phyloP scores from a whole-genome alignment of 2,329 filamentous ascomycete genomes.

The Botrytis cinerea region DNA sequence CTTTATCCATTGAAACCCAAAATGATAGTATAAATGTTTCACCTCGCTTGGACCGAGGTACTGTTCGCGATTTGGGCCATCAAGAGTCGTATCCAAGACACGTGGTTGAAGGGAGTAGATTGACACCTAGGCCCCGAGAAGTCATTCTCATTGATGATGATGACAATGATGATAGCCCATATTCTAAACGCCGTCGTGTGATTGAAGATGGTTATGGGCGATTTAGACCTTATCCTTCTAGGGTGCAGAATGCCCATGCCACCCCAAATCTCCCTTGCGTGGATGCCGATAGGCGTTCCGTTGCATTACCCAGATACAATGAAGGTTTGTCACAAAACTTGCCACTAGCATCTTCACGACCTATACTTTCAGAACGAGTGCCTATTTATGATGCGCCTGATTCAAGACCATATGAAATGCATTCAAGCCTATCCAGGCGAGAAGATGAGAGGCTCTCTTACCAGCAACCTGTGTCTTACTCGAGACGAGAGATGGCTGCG shows the following conservation, averaged over 20 bases:
- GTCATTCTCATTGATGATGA: constrained; percentile 40
- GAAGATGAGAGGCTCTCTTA: constrained; percentile 25
- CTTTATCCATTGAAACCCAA: constrained; percentile 41
- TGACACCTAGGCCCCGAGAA: constrained; percentile 34
- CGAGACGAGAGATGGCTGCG: constrained; percentile 27
- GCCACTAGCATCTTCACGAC: constrained; percentile 29
- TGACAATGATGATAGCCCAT: constrained; percentile 40
- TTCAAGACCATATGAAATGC: constrained; percentile 27
- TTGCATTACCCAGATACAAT: constrained; percentile 33
- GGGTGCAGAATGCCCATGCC: constrained; percentile 32
- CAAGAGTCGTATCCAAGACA: constrained; percentile 32
- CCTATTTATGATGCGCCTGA: constrained; percentile 37
- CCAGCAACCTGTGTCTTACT: constrained; percentile 23
- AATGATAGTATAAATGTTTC: constrained; percentile 32
- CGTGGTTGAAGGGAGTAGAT: constrained; percentile 29
- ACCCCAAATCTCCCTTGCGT: constrained; percentile 11
- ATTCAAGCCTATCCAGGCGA: constrained; percentile 29
- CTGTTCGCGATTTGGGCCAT: constrained; percentile 25
- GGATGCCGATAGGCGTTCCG: constrained; percentile 35
- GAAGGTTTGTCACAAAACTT: constrained; percentile 37
- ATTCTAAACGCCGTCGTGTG: constrained; percentile 38
- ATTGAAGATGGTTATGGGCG: constrained; percentile 36
- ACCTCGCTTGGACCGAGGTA: constrained; percentile 31
- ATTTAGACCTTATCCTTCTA: constrained; percentile 35
- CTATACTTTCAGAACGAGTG: constrained; percentile 30